Base-by-base conservation (phyloP, 2,329 filamentous ascomycete genomes). In the Neobulgaria alba region DNA sequence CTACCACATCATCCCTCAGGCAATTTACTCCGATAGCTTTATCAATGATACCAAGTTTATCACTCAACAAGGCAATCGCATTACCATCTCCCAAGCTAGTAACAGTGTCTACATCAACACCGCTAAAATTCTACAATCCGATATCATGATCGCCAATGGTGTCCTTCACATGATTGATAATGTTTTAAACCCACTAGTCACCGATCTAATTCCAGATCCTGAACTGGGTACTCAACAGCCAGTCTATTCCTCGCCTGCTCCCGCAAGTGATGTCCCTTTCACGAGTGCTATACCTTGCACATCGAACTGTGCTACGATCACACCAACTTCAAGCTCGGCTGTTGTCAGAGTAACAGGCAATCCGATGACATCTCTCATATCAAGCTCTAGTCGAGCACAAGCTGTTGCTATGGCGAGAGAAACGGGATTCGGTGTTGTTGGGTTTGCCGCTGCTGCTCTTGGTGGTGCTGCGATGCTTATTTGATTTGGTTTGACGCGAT, bases 161-260 rank as follows among this genome's bases (percentile, higher is more conserved):
- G 58, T 67, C 29, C 36, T 60, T 10, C 52, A 60, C 41, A 51
- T 64, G 5, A 59, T 66, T 33, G 59, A 57, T 41, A 66, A 63
- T 42, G 67, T 72, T 5, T 59, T 73, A 20, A 72, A 68, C 52
- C 69, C 67, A 1, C 55, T 66, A 29, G 61, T 55, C 3, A 43
- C 59, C 10, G 50, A 49, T 2, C 59, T 54, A 3, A 45, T 49
- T 14, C 68, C 67, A 1, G 59, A 71, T 34, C 61, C 63, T 5
- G 56, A 54, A 3, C 47, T 58, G 1, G 53, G 52, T 17, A 61
- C 58, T 3, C 61, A 67, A 29, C 48, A 54, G 9, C 61, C 66
- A 4, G 63, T 56, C 0, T 63, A 59, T 36, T 50, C 55, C 1
- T 51, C 45, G 12, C 55, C 59, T 4, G 51, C 43, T 7, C 33